Conservation (phyloP, 1,139 yeast genomes). For the Geotrichum macrosporum region DNA sequence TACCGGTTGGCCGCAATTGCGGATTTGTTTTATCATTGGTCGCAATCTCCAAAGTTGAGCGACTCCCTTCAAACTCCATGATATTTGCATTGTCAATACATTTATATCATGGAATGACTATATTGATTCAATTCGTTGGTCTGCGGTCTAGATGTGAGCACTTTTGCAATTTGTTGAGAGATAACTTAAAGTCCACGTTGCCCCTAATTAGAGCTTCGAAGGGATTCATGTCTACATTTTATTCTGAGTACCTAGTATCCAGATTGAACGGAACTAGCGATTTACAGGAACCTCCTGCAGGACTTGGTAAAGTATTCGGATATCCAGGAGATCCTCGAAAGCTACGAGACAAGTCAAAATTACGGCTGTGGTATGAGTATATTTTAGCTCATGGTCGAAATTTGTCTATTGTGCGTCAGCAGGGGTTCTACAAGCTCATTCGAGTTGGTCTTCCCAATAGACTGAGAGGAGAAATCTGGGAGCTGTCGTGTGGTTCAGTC, state of each 20-base stretch:
- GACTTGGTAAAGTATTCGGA: constrained; percentile 74
- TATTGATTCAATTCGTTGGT: constrained; percentile 73
- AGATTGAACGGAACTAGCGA: constrained; percentile 22
- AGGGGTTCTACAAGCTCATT: constrained; percentile 72
- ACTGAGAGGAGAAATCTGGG: constrained; percentile 95
- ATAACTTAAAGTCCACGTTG: constrained; percentile 59
- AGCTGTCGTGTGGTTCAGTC: constrained; percentile 81
- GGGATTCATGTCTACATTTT: constrained; percentile 66
- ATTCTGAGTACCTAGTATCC: constrained; percentile 75
- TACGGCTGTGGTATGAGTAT: constrained; percentile 91
- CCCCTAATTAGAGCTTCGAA: constrained; percentile 53
- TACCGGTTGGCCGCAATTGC: constrained; percentile 46
- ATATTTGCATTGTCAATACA: constrained; percentile 74
- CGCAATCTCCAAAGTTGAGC: constrained; percentile 77
- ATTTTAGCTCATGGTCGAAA: constrained; percentile 81
- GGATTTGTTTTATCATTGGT: constrained; percentile 69
- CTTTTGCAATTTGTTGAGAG: constrained; percentile 66
- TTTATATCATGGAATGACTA: constrained; percentile 60
- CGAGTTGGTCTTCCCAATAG: constrained; percentile 91
- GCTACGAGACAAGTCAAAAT: constrained; percentile 73
- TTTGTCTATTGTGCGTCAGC: constrained; percentile 67
- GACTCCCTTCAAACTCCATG: constrained; percentile 70
- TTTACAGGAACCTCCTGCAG: constrained; percentile 60
- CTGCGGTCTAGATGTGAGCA: constrained; percentile 72
- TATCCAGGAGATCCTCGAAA: constrained; percentile 87